phyloP scores from a whole-genome alignment of 2,329 filamentous ascomycete species.

The Leptographium procerum region DNA sequence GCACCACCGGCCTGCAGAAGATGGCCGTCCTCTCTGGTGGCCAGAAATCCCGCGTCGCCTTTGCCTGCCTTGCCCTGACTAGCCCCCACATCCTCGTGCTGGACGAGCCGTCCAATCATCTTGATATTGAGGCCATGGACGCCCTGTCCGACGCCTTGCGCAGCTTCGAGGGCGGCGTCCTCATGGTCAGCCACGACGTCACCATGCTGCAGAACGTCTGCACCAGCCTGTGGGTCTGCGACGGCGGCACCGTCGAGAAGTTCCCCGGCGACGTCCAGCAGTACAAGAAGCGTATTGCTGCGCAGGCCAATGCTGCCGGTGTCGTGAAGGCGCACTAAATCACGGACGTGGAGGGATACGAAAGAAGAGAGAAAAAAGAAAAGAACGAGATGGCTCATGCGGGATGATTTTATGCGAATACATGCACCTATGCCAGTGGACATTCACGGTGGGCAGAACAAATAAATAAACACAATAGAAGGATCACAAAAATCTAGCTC shows the following conservation, averaged over 20 bases:
- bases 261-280: constrained; percentile 90
- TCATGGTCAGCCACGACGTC: constrained; percentile 99
- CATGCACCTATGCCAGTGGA: not conserved
- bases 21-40: constrained; percentile 91
- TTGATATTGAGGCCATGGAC: constrained; percentile 99
- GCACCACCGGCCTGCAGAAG: constrained; percentile 92
- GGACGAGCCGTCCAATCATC: constrained; percentile 95
- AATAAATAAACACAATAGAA: not conserved
- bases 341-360: not conserved
- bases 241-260: constrained; percentile 86
- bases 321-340: constrained; percentile 58
- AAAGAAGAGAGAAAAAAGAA: too few relatives aligned
- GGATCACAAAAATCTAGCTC: not conserved
- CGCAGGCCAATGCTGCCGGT: constrained; percentile 78
- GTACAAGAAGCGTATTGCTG: constrained; percentile 93
- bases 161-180: constrained; percentile 83
- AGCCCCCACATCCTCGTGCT: constrained; percentile 97
- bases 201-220: constrained; percentile 98
- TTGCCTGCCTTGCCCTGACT: constrained; percentile 85
- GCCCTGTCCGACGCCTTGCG: constrained; percentile 74
- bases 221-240: constrained; percentile 91
- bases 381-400: not conserved
- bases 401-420: not conserved
- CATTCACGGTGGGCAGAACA: not conserved
- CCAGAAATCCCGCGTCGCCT: constrained; percentile 96